phyloP scores from a whole-genome alignment of 23 red algal genomes.

The Gracilaria domingensis region DNA sequence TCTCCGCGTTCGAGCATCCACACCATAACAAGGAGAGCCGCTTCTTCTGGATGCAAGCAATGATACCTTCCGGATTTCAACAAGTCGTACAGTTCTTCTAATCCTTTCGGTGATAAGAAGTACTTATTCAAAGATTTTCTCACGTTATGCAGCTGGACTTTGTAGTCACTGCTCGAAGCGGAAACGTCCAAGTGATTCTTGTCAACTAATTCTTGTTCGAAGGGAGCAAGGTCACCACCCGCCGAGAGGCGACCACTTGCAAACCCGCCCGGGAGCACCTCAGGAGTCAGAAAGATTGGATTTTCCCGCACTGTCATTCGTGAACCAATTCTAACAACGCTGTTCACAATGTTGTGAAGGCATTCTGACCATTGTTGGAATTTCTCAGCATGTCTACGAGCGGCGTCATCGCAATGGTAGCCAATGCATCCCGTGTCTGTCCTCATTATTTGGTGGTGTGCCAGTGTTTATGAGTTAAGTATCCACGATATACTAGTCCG shows the following conservation, averaged over 20 bases:
- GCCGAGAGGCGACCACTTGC: background rate
- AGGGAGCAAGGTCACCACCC: background rate
- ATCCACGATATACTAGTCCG: no score
- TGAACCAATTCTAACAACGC: conserved; percentile 1
- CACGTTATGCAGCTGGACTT: background rate
- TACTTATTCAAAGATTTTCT: conserved; percentile 12
- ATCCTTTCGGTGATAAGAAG: background rate
- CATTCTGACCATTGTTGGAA: background rate
- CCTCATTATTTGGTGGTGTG: no score
- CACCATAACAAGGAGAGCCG: background rate
- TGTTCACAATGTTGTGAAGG: background rate
- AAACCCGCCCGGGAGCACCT: conserved; percentile 3
- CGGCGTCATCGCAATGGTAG: background rate
- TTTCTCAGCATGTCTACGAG: background rate
- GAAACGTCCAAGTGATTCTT: background rate
- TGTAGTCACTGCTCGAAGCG: background rate
- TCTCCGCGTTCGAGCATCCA: conserved; percentile 16
- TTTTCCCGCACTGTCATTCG: background rate
- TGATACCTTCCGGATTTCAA: background rate
- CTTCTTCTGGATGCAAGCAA: conserved; percentile 2
- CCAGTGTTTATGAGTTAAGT: no score
- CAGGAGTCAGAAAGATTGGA: background rate
- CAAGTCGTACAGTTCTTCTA: background rate
- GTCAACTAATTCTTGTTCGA: background rate
- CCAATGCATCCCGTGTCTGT: no score